A percentile compares a stretch with the other conserved stretches of the same genome.
These are phyloP conservation scores for Colletotrichum acutatum DNA, from an alignment of 2,329 filamentous ascomycete genomes.

Conservation along the genomic window DNA sequence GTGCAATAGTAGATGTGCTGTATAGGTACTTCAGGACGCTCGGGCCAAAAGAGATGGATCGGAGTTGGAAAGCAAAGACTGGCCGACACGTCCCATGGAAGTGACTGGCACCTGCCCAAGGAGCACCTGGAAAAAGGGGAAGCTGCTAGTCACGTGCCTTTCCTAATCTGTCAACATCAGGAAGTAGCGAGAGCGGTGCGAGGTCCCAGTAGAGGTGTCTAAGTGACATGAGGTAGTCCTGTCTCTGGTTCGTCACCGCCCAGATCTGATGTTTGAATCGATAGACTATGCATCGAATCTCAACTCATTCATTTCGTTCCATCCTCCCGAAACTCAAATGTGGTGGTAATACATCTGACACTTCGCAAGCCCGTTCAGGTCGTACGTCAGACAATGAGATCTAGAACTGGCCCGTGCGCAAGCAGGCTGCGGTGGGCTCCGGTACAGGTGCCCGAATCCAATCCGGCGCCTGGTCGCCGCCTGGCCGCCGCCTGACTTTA, in stretches of 20 bases:
- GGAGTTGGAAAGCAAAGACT: constrained; percentile 28
- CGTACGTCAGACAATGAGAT: constrained; percentile 10
- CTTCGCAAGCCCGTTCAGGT: constrained; percentile 19
- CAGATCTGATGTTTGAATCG: not conserved
- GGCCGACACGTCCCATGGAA: constrained; percentile 12
- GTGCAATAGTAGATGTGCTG: constrained; percentile 11
- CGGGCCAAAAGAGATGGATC: constrained; percentile 29
- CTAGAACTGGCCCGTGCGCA: constrained; percentile 16
- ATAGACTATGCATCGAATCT: not conserved
- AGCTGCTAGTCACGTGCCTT: constrained; percentile 32
- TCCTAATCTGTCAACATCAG: not conserved
- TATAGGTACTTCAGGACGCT: constrained; percentile 29
- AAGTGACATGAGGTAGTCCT: too few relatives aligned
- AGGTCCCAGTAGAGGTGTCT: not conserved
- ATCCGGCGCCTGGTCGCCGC: not conserved
- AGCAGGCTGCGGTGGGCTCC: constrained; percentile 4
- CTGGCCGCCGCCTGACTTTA: constrained; percentile 15
- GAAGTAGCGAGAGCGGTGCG: not conserved
- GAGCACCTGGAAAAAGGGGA: constrained; percentile 25
- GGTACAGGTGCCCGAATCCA: constrained; percentile 25
- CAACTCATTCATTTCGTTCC: not conserved
- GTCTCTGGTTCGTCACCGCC: not conserved
- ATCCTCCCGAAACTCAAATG: constrained; percentile 27
- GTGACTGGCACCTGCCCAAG: constrained; percentile 22
- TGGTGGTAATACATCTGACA: constrained; percentile 23